Evolutionary conservation across 2,329 filamentous ascomycete genomes (phyloP), one percentile per base, ranked within the genome.

Genomic region (Byssochlamys sp.): DNA sequence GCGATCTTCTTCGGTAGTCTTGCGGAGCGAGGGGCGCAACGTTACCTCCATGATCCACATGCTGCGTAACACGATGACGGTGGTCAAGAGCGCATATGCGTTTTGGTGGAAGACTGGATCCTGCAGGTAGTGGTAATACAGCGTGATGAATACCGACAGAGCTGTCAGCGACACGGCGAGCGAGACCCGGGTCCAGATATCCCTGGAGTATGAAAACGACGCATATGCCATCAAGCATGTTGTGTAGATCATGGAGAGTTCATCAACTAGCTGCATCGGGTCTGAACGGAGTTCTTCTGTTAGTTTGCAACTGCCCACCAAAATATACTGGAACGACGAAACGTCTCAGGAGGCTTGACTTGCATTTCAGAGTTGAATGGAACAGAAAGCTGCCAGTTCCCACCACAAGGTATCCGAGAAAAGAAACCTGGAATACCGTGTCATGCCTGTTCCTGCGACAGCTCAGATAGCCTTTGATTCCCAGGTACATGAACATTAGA

Each of bases 91-190:
- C 1, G 85, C 88, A 65, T 91, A 95, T 3, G 86, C 87, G 60
- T 84, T 85, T 69, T 95, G 89, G 73, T 95, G 90, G 71, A 95
- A 95, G 1, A 83, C 78, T 0, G 90, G 89, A 62, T 95, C 86
- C 68, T 91, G 89, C 14, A 91, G 84, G 61, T 89, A 84, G 68
- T 91, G 88, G 73, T 95, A 95, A 71, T 88, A 83, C 48, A 88
- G 78, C 12, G 90, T 94, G 70, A 95, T 91, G 66, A 85, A 87
- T 39, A 76, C 71, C n/a, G 82, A 78, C 29, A 86, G 70, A 9
- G 73, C 73, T 4, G 84, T 67, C 9, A 89, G 78, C 12, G 77
- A 77, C 3, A 84, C 48, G 6, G 78, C 88, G 7, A 91, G 76
- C 11, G 80, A 58, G 1, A 78, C 64, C 1, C 82, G 80, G 59